Percentiles rank a stretch among this genome's conserved stretches.
Conservation (phyloP, 2,329 filamentous ascomycete genomes). For the Aspergillus sp. region DNA sequence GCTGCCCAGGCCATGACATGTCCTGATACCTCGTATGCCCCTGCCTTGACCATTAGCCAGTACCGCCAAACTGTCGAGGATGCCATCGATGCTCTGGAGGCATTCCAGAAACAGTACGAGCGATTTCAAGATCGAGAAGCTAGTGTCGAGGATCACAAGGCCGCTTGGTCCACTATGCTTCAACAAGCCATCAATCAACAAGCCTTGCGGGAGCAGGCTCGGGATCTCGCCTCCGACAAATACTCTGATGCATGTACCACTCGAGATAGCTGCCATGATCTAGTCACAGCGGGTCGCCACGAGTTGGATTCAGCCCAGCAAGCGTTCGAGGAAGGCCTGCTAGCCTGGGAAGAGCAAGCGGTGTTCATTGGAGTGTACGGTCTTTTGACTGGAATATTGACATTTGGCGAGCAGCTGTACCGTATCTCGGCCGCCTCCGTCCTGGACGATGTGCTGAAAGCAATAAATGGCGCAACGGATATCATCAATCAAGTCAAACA, state of each 20-base stretch:
- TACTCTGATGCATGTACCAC: not conserved
- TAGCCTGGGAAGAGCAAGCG: not conserved
- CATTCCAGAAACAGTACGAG: not conserved
- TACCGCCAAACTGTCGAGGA: not conserved
- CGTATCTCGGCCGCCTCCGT: not conserved
- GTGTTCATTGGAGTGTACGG: not conserved
- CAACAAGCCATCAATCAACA: not conserved
- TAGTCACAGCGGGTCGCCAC: not conserved
- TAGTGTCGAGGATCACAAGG: not conserved
- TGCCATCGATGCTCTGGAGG: not conserved
- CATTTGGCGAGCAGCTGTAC: not conserved
- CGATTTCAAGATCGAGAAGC: not conserved
- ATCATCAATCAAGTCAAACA: not conserved
- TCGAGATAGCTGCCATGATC: not conserved
- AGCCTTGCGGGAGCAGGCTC: not conserved
- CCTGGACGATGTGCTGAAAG: not conserved
- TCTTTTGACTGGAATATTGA: not conserved
- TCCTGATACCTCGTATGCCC: not conserved
- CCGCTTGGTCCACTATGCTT: not conserved
- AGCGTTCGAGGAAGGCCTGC: not conserved
- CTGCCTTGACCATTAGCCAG: not conserved
- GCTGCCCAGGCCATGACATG: slow-evolving; percentile 3
- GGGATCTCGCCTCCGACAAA: not conserved
- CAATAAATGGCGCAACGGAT: not conserved
- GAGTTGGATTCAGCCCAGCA: not conserved